Evolutionary conservation across 768 basidiomycete species (phyloP).

Genomic region (Kwoniella sp.): DNA sequence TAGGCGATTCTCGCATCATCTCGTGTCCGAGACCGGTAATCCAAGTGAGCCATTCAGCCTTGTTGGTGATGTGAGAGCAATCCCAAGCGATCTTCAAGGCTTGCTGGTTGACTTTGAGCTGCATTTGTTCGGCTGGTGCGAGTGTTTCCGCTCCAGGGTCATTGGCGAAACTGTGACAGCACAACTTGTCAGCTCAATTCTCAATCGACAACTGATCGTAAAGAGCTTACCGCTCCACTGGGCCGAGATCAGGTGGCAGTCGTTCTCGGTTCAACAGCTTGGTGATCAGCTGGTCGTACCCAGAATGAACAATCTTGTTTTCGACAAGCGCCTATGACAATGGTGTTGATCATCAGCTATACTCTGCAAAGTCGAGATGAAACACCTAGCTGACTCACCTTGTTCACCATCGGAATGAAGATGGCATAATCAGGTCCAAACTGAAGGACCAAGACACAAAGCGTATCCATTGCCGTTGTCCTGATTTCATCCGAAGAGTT

Average conservation of each 20-base stretch:
- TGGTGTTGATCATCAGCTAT: neutral
- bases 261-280: slow-evolving; percentile 90
- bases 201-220: slow-evolving; percentile 7
- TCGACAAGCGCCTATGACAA: slow-evolving; percentile 73
- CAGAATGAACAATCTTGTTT: slow-evolving; percentile 73
- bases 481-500: slow-evolving; percentile 69
- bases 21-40: slow-evolving; percentile 88
- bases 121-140: slow-evolving; percentile 71
- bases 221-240: slow-evolving; percentile 64
- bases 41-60: slow-evolving; percentile 89
- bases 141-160: slow-evolving; percentile 49
- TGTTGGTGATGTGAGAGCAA: slow-evolving; percentile 69
- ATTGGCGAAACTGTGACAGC: slow-evolving; percentile 20
- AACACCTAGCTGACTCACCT: slow-evolving; percentile 62
- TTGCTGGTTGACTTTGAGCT: slow-evolving; percentile 92
- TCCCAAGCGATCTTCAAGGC: slow-evolving; percentile 98
- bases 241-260: slow-evolving; percentile 78
- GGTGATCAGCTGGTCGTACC: slow-evolving; percentile 83
- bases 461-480: slow-evolving; percentile 83
- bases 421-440: slow-evolving; percentile 96
- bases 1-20: slow-evolving; percentile 97
- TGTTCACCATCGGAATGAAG: slow-evolving; percentile 95
- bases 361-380: neutral
- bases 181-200: neutral
- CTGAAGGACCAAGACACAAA: slow-evolving; percentile 88